Evolutionary conservation across 2,329 filamentous ascomycete species (phyloP).

Genomic region (Juglanconis sp.): DNA sequence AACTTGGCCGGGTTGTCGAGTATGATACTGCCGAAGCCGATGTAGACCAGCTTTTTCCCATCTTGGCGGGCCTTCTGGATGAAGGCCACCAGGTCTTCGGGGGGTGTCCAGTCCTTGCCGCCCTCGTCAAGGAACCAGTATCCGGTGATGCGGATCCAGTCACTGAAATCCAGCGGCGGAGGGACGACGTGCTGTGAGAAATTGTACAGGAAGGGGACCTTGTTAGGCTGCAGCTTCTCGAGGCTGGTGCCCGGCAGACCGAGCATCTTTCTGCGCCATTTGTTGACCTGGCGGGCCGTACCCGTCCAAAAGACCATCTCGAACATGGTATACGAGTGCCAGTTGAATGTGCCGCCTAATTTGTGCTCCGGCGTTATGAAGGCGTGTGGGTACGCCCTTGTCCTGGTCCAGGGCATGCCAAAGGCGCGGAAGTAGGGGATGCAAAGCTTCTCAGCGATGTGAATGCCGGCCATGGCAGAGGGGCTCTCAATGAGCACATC

Average conservation of each 20-base stretch:
- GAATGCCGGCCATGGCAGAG: constrained; percentile 94
- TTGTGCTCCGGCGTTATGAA: constrained; percentile 92
- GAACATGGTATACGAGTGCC: constrained; percentile 92
- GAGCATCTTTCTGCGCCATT: constrained; percentile 81
- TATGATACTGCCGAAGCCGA: constrained; percentile 95
- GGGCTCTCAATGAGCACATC: constrained; percentile 94
- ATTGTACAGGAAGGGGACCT: constrained; percentile 98
- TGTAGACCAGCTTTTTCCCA: constrained; percentile 88
- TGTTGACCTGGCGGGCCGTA: constrained; percentile 85
- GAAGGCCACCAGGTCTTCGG: constrained; percentile 72
- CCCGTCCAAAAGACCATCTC: constrained; percentile 97
- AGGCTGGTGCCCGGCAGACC: constrained; percentile 76
- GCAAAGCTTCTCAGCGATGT: constrained; percentile 87
- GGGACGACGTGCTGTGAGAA: constrained; percentile 93
- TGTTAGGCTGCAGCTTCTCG: constrained; percentile 91
- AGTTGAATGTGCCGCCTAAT: constrained; percentile 93
- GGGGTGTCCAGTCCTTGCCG: constrained; percentile 63
- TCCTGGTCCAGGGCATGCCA: constrained; percentile 98
- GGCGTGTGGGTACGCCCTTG: constrained; percentile 91
- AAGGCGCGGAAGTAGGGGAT: constrained; percentile 98
- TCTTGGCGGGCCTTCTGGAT: constrained; percentile 80
- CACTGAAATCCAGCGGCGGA: constrained; percentile 89
- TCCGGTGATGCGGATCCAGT: constrained; percentile 95
- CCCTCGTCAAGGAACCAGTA: constrained; percentile 96
- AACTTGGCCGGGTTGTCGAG: constrained; percentile 85